Evolutionary conservation across 306 rosid genomes (phyloP), one percentile per base, ranked within the genome.

Genomic region (Lagenaria siceraria): DNA sequence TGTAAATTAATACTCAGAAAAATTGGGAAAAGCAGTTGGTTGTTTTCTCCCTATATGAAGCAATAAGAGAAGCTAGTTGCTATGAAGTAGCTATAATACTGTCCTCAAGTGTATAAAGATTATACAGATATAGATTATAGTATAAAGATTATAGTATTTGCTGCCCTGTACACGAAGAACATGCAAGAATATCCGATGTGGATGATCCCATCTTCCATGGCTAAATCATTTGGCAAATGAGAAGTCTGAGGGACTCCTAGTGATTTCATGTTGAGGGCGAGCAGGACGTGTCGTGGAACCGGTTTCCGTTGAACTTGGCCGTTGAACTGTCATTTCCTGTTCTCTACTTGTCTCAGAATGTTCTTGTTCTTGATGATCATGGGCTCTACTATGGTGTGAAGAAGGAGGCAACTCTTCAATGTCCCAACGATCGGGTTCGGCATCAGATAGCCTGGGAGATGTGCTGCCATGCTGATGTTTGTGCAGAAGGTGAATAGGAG

Each of bases 401-500:
- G 88, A 75, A 46, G 78, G 64, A 10, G 81, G 21, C 12, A 33
- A 10, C 76, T 78, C 86, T 83, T 82, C 93, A 27, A 13, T 36
- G 35, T 55, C 81, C 86, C 79, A 84, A 4, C 53, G 81, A 4
- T 79, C 82, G 31, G 29, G 79, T 40, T 89, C 90, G 6, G 79
- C 46, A 2, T 84, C 72, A 5, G 78, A 80, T 56, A 46, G 56
- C 36, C 83, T 61, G 15, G 89, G 90, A 74, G 96, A 83, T 24
- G 72, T 80, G 48, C 83, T 52, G 15, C 64, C 22, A 25, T 86
- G 71, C 25, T 78, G 56, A 14, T 80, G 63, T 3, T 70, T 84
- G 70, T 86, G 83, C 78, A 92, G 83, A 18, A 92, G 89, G 75
- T 90, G 92, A 35, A 87, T 77, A 0, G 96, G 96, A 6, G 97